A percentile compares a stretch with the other conserved stretches of the same genome.
phyloP scores from a whole-genome alignment of 768 basidiomycete species.

The Tylopilus sp. region DNA sequence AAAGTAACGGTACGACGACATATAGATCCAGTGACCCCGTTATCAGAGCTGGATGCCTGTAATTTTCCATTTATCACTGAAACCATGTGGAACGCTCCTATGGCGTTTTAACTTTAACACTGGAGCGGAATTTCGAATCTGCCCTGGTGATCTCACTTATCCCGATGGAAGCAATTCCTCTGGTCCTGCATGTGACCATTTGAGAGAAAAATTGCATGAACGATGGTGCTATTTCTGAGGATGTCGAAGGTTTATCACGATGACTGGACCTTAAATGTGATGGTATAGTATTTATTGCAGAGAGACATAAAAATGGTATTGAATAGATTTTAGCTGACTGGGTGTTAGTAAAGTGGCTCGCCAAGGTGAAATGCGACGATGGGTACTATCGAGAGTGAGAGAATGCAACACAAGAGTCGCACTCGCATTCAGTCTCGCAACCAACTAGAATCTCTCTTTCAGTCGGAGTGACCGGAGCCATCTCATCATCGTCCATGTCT shows the following conservation, averaged over 20 bases:
- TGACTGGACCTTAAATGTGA: background rate
- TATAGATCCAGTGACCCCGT: constrained; percentile 13
- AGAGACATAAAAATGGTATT: too few species aligned
- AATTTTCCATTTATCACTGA: background rate
- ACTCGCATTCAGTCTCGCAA: background rate
- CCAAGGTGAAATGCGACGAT: too few species aligned
- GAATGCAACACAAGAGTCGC: background rate
- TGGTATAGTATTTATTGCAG: background rate
- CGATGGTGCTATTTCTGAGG: constrained; percentile 18
- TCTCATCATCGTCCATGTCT: background rate
- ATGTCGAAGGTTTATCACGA: background rate
- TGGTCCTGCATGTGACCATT: constrained; percentile 2
- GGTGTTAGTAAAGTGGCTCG: background rate
- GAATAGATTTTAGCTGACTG: too few species aligned
- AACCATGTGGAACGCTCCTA: constrained; percentile 7
- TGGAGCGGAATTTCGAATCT: constrained; percentile 14
- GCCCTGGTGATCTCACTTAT: background rate
- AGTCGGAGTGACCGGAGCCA: background rate
- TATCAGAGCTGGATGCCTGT: constrained; percentile 8
- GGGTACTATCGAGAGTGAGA: background rate
- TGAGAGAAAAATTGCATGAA: background rate
- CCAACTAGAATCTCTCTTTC: background rate
- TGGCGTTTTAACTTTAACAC: constrained; percentile 3
- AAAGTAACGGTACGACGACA: constrained; percentile 19
- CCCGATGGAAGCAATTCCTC: constrained; percentile 7